Base-by-base conservation (phyloP, 2,329 filamentous ascomycete species). In the Trichoderma gracile region DNA sequence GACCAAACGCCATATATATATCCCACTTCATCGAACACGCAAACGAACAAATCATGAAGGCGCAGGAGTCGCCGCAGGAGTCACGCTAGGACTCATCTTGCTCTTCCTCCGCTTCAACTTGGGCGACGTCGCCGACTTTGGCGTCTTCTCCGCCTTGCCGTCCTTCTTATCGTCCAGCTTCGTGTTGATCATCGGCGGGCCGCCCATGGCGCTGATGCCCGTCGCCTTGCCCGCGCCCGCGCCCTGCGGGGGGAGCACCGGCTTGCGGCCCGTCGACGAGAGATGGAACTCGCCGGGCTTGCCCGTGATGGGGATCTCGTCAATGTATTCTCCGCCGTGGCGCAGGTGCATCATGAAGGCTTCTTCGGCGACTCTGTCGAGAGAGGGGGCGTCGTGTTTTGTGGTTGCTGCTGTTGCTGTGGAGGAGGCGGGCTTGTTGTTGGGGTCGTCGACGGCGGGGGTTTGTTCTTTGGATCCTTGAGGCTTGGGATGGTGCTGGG, bases 301-400 rank as follows among this genome's bases (percentile, higher is more conserved):
- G 55, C 87, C 87, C 0, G 86, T 88, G 69, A 89, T 89, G 47
- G 86, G 86, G 68, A 88, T 89, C 73, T 89, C 85, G 74, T 89
- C 85, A 75, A 89, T 84, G 71, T 86, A 89, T 68, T 89, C 86
- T 55, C 85, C 83, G 43, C 86, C 86, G 68, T 84, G 85, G 67
- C 80, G 81, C 74, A 85, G 78, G 68, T 87, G 84, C 46, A 85
- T 79, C 68, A 79, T 75, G 67, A 86, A 82, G 0, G 86, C 84
- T 69, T 88, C 84, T 68, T 88, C 84, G 2, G 86, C 79, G 3
- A 84, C 73, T 15, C 80, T 78, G 65, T 83, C 78, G 3, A 82
- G 73, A 1, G 75, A 77, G 1, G 74, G 70, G 63, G 78, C 75
- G 43, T 78, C 76, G 65, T 75, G 74, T 61, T 77, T 81, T 55